phyloP scores from a whole-genome alignment of 163 green algal species.

The Prototheca stagnorum region DNA sequence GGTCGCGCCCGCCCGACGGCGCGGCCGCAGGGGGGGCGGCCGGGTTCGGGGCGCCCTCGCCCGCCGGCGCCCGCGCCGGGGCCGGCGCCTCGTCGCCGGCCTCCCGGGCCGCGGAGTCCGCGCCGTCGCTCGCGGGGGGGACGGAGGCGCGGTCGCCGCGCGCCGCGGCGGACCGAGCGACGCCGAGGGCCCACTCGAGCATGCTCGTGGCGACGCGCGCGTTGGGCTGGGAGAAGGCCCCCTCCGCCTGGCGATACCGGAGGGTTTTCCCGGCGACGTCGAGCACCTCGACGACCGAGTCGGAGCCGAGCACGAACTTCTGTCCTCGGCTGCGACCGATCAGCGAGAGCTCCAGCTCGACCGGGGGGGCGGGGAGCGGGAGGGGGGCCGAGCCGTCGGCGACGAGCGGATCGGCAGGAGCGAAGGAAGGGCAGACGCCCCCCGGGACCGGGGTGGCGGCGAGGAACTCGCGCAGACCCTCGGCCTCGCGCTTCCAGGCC shows the following conservation, averaged over 20 bases:
- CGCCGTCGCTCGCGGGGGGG: no score
- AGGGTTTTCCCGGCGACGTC: slow-evolving; percentile 12
- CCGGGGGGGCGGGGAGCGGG: no score
- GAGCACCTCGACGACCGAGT: slow-evolving; percentile 48
- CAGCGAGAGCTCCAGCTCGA: no score
- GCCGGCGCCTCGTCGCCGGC: not conserved
- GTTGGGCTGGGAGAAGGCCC: slow-evolving; percentile 83
- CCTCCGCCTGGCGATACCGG: slow-evolving; percentile 59
- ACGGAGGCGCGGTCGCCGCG: no score
- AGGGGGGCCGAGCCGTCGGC: no score
- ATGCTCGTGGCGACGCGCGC: slow-evolving; percentile 63
- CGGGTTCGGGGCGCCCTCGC: not conserved
- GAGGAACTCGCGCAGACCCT: slow-evolving; percentile 16
- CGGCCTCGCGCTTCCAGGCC: slow-evolving; percentile 1
- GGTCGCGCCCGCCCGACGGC: slow-evolving; percentile 14
- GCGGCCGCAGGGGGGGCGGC: not conserved
- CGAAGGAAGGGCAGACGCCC: no score
- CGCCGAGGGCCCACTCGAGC: slow-evolving; percentile 63
- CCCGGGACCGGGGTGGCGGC: no score
- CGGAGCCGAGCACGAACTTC: slow-evolving; percentile 45
- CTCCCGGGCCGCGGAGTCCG: no score
- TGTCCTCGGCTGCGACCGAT: slow-evolving; percentile 44
- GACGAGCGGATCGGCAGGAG: no score
- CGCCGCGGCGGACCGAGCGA: slow-evolving; percentile 16
- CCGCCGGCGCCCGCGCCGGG: not conserved